phyloP scores from a whole-genome alignment of 2,329 filamentous ascomycete genomes.

The Fusarium multiceps region DNA sequence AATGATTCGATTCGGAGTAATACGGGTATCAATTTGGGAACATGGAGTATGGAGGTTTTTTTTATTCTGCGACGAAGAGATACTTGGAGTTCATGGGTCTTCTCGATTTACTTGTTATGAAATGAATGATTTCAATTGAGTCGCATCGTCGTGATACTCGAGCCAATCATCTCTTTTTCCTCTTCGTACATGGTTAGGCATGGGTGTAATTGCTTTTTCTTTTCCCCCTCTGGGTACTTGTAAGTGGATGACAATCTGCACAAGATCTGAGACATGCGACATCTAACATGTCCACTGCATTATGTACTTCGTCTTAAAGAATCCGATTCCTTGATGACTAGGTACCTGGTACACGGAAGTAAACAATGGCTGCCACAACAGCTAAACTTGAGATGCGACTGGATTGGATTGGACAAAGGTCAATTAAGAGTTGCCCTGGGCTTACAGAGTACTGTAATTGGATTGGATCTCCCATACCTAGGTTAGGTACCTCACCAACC shows the following conservation, averaged over 20 bases:
- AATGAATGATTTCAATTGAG: neutral
- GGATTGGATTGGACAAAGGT: constrained; percentile 22
- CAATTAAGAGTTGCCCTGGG: constrained; percentile 28
- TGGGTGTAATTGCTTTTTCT: neutral
- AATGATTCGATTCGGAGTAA: constrained; percentile 16
- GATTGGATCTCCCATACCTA: neutral
- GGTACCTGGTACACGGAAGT: neutral
- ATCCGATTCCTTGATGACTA: neutral
- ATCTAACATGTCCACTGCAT: neutral
- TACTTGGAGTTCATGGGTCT: constrained; percentile 4
- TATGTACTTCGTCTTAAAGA: neutral
- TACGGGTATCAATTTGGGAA: constrained; percentile 23
- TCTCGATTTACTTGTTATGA: neutral
- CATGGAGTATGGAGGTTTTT: constrained; percentile 11
- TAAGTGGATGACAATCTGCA: neutral
- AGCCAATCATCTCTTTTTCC: neutral
- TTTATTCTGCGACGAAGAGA: neutral
- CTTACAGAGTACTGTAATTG: neutral
- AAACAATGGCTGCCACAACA: neutral
- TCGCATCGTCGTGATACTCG: neutral
- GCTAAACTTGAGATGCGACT: neutral
- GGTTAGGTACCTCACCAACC: neutral
- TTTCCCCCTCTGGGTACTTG: too few species aligned
- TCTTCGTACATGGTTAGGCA: neutral
- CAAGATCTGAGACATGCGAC: constrained; percentile 22